phyloP scores from a whole-genome alignment of 352 stramenopile species.

The Phytophthora citricola region DNA sequence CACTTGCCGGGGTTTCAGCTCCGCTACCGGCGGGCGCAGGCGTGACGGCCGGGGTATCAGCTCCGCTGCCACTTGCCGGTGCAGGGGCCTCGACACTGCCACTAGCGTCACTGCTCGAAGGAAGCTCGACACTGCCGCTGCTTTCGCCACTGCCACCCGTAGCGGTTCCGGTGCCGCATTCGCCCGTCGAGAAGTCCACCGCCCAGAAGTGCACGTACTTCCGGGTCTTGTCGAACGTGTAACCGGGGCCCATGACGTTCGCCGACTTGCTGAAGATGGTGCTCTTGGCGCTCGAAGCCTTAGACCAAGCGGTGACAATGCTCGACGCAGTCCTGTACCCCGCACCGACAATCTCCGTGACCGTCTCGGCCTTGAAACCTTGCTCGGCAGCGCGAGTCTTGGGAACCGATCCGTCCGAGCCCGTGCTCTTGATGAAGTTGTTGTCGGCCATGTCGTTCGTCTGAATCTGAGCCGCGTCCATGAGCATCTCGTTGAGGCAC shows the following conservation, averaged over 20 bases:
- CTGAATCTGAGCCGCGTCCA: constrained; percentile 42
- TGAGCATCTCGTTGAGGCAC: constrained; percentile 55
- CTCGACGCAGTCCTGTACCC: constrained; percentile 44
- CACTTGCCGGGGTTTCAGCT: constrained; percentile 6
- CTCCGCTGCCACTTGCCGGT: neutral
- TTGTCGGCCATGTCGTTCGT: constrained; percentile 45
- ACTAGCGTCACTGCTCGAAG: constrained; percentile 11
- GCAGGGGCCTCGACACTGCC: constrained; percentile 8
- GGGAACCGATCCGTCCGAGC: constrained; percentile 41
- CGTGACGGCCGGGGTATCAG: constrained; percentile 9
- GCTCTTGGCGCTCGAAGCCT: constrained; percentile 43
- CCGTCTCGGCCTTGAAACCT: constrained; percentile 29
- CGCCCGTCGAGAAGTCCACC: constrained; percentile 39
- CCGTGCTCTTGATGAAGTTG: constrained; percentile 45
- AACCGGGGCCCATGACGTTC: constrained; percentile 42
- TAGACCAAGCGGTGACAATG: constrained; percentile 56
- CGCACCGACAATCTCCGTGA: constrained; percentile 59
- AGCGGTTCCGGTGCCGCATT: constrained; percentile 30
- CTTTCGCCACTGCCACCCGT: constrained; percentile 1
- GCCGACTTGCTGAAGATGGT: constrained; percentile 44
- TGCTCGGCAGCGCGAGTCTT: constrained; percentile 33
- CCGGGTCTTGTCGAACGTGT: constrained; percentile 44
- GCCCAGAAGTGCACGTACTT: constrained; percentile 52
- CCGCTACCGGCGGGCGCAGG: constrained; percentile 8
- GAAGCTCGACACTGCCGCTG: constrained; percentile 23